Conservation (phyloP, 129 eudicot genomes). For the Gnaphalium uliginosum region DNA sequence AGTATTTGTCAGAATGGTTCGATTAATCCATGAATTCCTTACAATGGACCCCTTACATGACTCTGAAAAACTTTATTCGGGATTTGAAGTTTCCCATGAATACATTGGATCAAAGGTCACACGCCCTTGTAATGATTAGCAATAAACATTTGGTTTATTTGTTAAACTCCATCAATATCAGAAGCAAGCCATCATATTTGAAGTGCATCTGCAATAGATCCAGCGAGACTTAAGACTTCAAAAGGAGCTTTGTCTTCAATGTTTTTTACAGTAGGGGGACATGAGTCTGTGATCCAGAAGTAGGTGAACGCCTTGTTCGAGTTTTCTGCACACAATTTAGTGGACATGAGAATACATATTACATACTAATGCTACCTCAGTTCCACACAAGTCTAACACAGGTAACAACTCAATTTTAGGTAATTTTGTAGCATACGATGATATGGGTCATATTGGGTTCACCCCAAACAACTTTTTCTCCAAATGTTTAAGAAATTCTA, state of each 20-base stretch:
- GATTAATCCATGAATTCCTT: no score
- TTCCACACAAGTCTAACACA: background rate
- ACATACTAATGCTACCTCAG: background rate
- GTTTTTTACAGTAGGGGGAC: conserved; percentile 69
- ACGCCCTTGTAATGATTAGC: conserved; percentile 8
- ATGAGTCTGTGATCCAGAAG: conserved; percentile 93
- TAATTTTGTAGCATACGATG: background rate
- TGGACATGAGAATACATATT: conserved; percentile 8
- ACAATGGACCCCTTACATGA: no score
- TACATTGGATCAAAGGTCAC: conserved; percentile 26
- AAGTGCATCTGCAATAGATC: conserved; percentile 86
- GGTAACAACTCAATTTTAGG: background rate
- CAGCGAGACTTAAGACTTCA: conserved; percentile 80
- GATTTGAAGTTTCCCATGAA: conserved; percentile 17
- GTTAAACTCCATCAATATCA: conserved; percentile 24
- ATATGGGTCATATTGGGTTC: background rate
- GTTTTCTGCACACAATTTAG: conserved; percentile 25
- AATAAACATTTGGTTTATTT: conserved; percentile 13
- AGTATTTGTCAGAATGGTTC: no score
- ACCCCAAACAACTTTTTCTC: background rate
- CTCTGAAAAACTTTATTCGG: no score
- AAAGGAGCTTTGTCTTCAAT: conserved; percentile 76
- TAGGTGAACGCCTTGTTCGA: conserved; percentile 59
- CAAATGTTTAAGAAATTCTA: background rate
- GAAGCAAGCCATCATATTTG: conserved; percentile 47